Percentiles rank a stretch among this genome's conserved stretches.
phyloP scores from a whole-genome alignment of 192 early-diverging fungal species.

The Blastocladiella britannica region DNA sequence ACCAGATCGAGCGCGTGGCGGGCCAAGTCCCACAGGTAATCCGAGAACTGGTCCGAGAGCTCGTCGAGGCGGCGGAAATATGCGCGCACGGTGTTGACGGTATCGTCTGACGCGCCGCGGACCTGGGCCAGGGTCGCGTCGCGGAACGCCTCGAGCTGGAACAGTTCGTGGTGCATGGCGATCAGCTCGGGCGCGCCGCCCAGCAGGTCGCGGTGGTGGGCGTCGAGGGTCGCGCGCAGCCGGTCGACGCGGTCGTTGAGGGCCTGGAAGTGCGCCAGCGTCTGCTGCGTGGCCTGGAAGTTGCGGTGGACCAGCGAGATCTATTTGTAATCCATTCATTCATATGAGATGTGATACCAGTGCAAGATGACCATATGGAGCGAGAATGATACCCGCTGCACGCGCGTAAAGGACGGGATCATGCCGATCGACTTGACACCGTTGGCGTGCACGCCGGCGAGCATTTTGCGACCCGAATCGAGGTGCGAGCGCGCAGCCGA shows the following conservation, averaged over 20 bases:
- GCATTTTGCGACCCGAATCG: slow-evolving; percentile 39
- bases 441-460: slow-evolving; percentile 64
- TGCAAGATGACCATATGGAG: neutral
- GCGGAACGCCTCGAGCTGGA: slow-evolving; percentile 70
- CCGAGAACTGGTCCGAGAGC: slow-evolving; percentile 60
- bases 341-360: neutral
- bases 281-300: slow-evolving; percentile 69
- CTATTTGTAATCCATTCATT: slow-evolving; percentile 12
- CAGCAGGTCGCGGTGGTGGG: slow-evolving; percentile 38
- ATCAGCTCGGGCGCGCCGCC: slow-evolving; percentile 60
- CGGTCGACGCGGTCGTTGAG: slow-evolving; percentile 60
- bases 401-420: slow-evolving; percentile 74
- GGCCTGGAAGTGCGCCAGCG: slow-evolving; percentile 69
- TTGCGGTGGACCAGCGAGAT: slow-evolving; percentile 87
- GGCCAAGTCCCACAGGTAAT: slow-evolving; percentile 69
- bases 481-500: slow-evolving; percentile 40
- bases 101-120: slow-evolving; percentile 41
- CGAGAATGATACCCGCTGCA: slow-evolving; percentile 44
- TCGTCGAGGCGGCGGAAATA: slow-evolving; percentile 72
- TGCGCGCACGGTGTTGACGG: slow-evolving; percentile 56
- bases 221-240: slow-evolving; percentile 42
- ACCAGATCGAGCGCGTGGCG: slow-evolving; percentile 60
- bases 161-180: slow-evolving; percentile 68
- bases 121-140: slow-evolving; percentile 65
- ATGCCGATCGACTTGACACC: slow-evolving; percentile 67